Percentiles rank a stretch among this genome's conserved stretches.
These are phyloP conservation scores for Orbilia javanica DNA, from an alignment of 2,329 filamentous ascomycete species.

Conservation along the genomic window DNA sequence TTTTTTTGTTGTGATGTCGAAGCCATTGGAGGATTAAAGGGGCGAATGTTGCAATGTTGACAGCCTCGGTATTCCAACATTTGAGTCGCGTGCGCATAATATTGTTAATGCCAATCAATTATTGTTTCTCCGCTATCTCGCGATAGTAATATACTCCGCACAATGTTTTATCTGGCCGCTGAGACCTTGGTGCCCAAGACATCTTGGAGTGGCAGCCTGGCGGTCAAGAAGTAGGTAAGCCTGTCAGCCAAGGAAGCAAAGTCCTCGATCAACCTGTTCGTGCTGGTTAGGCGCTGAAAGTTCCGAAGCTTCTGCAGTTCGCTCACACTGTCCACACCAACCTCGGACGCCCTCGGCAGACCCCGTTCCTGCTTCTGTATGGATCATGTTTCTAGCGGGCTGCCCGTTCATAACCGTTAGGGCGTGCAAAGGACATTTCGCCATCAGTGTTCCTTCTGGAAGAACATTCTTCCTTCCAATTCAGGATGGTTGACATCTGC, in stretches of 20 bases:
- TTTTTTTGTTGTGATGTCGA: background rate
- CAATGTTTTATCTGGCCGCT: slow-evolving; percentile 26
- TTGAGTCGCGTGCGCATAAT: slow-evolving; percentile 40
- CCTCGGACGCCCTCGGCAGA: slow-evolving; percentile 25
- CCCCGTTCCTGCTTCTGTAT: slow-evolving; percentile 8
- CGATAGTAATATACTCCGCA: slow-evolving; percentile 23
- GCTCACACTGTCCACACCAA: background rate
- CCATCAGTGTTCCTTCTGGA: slow-evolving; percentile 34
- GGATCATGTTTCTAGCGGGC: slow-evolving; percentile 3
- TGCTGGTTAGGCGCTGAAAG: slow-evolving; percentile 20
- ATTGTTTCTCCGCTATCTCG: slow-evolving; percentile 33
- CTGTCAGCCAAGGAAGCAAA: slow-evolving; percentile 33
- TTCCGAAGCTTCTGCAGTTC: background rate
- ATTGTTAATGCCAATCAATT: slow-evolving; percentile 1
- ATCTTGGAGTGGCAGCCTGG: slow-evolving; percentile 48
- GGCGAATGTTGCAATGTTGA: background rate
- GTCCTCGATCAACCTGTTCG: slow-evolving; percentile 37
- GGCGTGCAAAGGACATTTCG: slow-evolving; percentile 22
- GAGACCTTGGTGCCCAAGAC: slow-evolving; percentile 23
- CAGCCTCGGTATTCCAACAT: slow-evolving; percentile 37
- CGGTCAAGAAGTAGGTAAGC: background rate
- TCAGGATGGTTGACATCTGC: slow-evolving; percentile 58
- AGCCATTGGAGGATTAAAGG: background rate
- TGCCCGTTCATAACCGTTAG: slow-evolving; percentile 42
- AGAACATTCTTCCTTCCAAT: slow-evolving; percentile 43